phyloP scores from a whole-genome alignment of 2,329 filamentous ascomycete species.

The Parastagonospora avenae region DNA sequence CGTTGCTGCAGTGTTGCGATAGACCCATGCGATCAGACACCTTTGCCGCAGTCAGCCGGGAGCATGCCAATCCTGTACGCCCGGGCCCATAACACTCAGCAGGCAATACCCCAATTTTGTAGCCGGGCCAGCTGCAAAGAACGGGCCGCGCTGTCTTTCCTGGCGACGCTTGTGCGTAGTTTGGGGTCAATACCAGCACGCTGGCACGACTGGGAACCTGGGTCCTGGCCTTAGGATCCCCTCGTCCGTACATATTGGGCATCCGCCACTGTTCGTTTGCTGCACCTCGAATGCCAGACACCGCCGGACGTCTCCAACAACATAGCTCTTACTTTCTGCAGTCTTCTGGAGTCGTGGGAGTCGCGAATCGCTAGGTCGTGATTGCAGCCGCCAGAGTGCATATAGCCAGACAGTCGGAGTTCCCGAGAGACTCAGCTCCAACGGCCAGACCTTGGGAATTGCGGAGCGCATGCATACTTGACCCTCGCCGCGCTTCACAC shows the following conservation, averaged over 20 bases:
- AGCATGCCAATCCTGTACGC: neutral
- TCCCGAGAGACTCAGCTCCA: constrained; percentile 36
- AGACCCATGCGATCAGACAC: neutral
- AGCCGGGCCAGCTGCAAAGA: constrained; percentile 19
- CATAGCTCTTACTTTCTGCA: constrained; percentile 3
- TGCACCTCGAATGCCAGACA: constrained; percentile 13
- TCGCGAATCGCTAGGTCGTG: neutral
- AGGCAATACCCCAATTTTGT: constrained; percentile 12
- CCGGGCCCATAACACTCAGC: neutral
- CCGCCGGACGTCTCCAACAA: constrained; percentile 11
- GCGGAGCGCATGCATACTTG: constrained; percentile 33
- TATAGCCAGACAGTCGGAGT: constrained; percentile 26
- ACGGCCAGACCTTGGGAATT: constrained; percentile 28
- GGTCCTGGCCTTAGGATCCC: constrained; percentile 21
- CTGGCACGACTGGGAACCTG: constrained; percentile 20
- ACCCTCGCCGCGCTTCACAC: constrained; percentile 7
- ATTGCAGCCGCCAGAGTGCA: constrained; percentile 5
- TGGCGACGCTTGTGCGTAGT: constrained; percentile 35
- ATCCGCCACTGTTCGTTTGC: constrained; percentile 16
- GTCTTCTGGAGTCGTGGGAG: neutral
- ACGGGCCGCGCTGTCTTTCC: constrained; percentile 24
- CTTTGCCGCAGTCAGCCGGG: constrained; percentile 13
- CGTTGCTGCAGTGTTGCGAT: constrained; percentile 9
- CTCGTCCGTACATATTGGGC: constrained; percentile 29
- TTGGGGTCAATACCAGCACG: constrained; percentile 34